phyloP scores from a whole-genome alignment of 2,329 filamentous ascomycete species.

The Alternaria viburni region DNA sequence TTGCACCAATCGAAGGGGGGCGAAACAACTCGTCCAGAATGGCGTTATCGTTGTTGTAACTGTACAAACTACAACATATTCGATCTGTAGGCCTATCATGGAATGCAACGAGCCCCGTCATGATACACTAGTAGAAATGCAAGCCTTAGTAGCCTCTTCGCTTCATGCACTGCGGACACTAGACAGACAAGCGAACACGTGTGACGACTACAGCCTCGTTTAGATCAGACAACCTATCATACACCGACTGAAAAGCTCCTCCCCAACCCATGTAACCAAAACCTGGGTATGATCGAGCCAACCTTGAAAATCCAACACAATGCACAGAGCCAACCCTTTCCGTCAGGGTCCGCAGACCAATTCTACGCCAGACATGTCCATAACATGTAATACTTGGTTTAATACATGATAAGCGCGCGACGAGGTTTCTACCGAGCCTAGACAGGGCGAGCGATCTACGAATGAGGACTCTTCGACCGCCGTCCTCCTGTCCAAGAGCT shows the following conservation, averaged over 20 bases:
- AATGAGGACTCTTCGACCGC: slow-evolving; percentile 34
- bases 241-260: slow-evolving; percentile 6
- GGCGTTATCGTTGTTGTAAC: background rate
- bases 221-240: slow-evolving; percentile 13
- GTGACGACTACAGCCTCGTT: slow-evolving; percentile 7
- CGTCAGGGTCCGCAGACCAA: background rate
- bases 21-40: background rate
- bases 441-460: background rate
- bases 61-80: background rate
- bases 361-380: slow-evolving; percentile 5
- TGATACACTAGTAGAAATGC: background rate
- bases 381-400: slow-evolving; percentile 14
- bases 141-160: slow-evolving; percentile 13
- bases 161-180: slow-evolving; percentile 31
- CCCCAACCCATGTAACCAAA: slow-evolving; percentile 3
- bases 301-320: background rate
- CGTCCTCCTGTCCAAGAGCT: slow-evolving; percentile 24
- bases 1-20: slow-evolving; percentile 1
- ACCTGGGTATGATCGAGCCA: background rate
- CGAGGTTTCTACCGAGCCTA: slow-evolving; percentile 3
- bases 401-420: slow-evolving; percentile 20
- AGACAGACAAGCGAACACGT: slow-evolving; percentile 27
- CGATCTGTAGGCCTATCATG: background rate
- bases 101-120: background rate
- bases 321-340: background rate